These are phyloP conservation scores for Alternaria burnsii DNA, from an alignment of 2,329 filamentous ascomycete genomes.

Conservation along the genomic window DNA sequence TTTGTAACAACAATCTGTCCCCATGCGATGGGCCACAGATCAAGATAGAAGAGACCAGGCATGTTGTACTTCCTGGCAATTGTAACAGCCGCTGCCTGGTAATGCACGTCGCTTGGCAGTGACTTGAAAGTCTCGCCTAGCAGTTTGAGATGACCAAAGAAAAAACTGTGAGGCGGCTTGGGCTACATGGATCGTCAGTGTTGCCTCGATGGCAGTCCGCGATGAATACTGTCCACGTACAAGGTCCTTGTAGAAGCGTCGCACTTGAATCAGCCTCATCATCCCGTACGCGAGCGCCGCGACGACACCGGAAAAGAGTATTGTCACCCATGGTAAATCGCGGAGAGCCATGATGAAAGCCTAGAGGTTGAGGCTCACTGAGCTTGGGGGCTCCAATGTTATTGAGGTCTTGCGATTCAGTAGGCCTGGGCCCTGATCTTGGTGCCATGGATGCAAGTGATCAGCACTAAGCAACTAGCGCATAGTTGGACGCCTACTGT, in stretches of 20 bases:
- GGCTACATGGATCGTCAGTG: conserved; percentile 34
- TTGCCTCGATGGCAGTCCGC: not conserved
- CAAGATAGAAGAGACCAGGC: conserved; percentile 54
- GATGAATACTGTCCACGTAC: conserved; percentile 16
- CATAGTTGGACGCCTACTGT: not conserved
- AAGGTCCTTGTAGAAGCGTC: conserved; percentile 35
- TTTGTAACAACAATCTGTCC: conserved; percentile 47
- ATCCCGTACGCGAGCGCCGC: conserved; percentile 29
- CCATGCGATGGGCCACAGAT: conserved; percentile 54
- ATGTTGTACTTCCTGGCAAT: conserved; percentile 49
- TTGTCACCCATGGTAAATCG: conserved; percentile 23
- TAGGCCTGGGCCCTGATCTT: not conserved
- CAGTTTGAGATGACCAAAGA: conserved; percentile 54
- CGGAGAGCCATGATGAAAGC: conserved; percentile 10
- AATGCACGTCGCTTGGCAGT: conserved; percentile 48
- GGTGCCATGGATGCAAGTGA: not conserved
- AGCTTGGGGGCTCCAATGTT: not conserved
- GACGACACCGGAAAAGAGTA: conserved; percentile 18
- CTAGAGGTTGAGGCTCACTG: not conserved
- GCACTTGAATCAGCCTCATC: conserved; percentile 29
- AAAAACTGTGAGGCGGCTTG: conserved; percentile 52
- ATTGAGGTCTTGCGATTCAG: not conserved
- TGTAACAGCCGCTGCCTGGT: conserved; percentile 46
- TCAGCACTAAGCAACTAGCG: not conserved
- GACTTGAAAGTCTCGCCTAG: conserved; percentile 47